These are phyloP conservation scores for Fraxinus greggii DNA, from an alignment of 305 asterid genomes.

Conservation along the genomic window DNA sequence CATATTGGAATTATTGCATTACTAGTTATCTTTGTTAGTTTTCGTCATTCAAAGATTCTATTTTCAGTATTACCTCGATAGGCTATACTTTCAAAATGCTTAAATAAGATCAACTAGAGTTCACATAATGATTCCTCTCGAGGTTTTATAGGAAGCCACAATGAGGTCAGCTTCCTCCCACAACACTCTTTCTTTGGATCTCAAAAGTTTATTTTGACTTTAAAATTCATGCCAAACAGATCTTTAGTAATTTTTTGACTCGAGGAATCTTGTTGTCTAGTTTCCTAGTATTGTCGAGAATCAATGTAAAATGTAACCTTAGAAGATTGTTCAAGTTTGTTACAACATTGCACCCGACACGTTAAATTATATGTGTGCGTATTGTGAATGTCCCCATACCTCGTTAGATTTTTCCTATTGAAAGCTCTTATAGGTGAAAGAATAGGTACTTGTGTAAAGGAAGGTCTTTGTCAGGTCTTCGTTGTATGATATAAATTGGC, in stretches of 20 bases:
- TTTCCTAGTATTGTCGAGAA: background rate
- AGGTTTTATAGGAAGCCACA: background rate
- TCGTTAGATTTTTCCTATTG: background rate
- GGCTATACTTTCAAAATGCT: background rate
- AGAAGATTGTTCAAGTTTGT: background rate
- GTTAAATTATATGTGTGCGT: background rate
- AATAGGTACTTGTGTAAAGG: background rate
- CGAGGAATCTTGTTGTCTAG: background rate
- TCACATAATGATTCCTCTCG: background rate
- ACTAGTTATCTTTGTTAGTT: background rate
- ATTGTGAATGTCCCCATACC: background rate
- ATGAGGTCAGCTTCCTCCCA: too few relatives aligned
- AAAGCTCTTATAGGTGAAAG: background rate
- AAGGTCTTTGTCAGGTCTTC: background rate
- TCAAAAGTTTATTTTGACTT: too few relatives aligned
- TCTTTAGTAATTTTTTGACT: background rate
- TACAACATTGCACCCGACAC: background rate
- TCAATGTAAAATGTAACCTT: background rate
- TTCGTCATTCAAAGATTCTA: background rate
- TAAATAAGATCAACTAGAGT: background rate
- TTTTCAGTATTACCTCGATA: background rate
- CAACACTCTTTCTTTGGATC: too few relatives aligned
- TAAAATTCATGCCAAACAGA: too few relatives aligned
- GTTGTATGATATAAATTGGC: background rate
- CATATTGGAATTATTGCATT: too few relatives aligned